Evolutionary conservation across 2,329 filamentous ascomycete species (phyloP), one percentile per base, ranked within the genome.

Genomic region (Polychaeton citri): DNA sequence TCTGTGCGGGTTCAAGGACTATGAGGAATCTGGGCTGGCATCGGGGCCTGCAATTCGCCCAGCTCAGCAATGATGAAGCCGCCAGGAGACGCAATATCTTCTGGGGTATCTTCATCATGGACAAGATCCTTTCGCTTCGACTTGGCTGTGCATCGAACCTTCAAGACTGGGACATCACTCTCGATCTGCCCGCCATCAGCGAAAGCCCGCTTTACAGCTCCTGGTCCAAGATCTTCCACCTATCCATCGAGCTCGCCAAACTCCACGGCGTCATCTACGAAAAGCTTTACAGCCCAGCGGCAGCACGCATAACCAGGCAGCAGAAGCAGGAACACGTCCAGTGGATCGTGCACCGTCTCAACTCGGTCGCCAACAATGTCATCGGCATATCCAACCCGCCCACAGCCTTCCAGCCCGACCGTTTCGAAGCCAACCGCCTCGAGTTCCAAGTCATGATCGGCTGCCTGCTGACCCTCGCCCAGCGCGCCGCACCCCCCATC

Each of bases 211-310:
- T 28, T 15, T 28, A 28, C 7, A 12, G 12, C 7, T 5, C 24
- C 12, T 28, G 24, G 24, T 15, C 12, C 12, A 15, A 10, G 12
- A 10, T 75, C 17, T 67, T 72, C 18, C 53, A 60, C 8, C 54
- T 68, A 21, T 79, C 74, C 72, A 64, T 76, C 28, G 60, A 61
- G 18, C 62, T 72, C 5, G 67, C 71, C 6, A 65, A 64, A 17
- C 62, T 80, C 7, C 69, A 77, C 42, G 71, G 73, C 10, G 61
- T 69, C 10, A 66, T 75, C 4, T 80, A 79, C 44, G 67, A 74
- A 43, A 58, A 68, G 3, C 51, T 76, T 2, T 79, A 79, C 43
- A 13, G 24, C 31, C 6, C 38, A 30, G 37, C 34, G 19, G 38
- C 41, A 39, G 34, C 30, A 35, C 37, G 10, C 31, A 36, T 6